A percentile compares a stretch with the other conserved stretches of the same genome.
phyloP scores from a whole-genome alignment of 495 filamentous ascomycete genomes.

The Cercophora scortea region DNA sequence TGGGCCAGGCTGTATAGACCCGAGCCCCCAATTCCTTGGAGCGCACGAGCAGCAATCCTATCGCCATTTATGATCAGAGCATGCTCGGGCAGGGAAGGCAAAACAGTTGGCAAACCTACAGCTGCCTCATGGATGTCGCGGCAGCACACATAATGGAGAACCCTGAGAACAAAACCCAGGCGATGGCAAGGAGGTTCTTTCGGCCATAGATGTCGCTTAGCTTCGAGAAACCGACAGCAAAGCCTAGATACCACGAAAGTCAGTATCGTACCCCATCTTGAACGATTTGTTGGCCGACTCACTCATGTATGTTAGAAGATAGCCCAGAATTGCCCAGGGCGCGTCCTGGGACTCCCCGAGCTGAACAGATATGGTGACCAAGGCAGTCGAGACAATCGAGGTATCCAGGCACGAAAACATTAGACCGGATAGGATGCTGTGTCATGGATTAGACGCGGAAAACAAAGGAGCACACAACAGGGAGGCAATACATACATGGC shows the following conservation, averaged over 20 bases:
- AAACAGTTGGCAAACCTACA: constrained; percentile 30
- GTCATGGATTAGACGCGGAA: no score
- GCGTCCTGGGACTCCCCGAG: constrained; percentile 44
- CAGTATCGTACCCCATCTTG: neutral
- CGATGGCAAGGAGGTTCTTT: constrained; percentile 36
- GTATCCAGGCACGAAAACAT: constrained; percentile 55
- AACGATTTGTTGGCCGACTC: constrained; percentile 4
- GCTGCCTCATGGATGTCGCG: constrained; percentile 41
- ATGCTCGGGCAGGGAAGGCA: no score
- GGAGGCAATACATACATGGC: constrained; percentile 6
- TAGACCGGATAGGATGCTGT: constrained; percentile 46
- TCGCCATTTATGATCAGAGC: neutral
- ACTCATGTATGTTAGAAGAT: constrained; percentile 55
- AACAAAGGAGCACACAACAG: no score
- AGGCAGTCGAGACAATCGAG: constrained; percentile 56
- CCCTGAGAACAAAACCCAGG: constrained; percentile 45
- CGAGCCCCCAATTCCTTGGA: constrained; percentile 55
- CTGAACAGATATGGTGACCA: constrained; percentile 50
- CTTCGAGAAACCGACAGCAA: constrained; percentile 52
- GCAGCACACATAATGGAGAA: constrained; percentile 52
- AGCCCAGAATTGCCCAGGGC: constrained; percentile 53
- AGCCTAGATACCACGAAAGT: constrained; percentile 26
- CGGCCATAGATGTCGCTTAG: constrained; percentile 54
- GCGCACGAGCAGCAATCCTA: constrained; percentile 51
- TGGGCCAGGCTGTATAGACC: constrained; percentile 51